A percentile compares a stretch with the other conserved stretches of the same genome.
These are phyloP conservation scores for Euphorbia tirucalli DNA, from an alignment of 345 rosid genomes.

Conservation along the genomic window DNA sequence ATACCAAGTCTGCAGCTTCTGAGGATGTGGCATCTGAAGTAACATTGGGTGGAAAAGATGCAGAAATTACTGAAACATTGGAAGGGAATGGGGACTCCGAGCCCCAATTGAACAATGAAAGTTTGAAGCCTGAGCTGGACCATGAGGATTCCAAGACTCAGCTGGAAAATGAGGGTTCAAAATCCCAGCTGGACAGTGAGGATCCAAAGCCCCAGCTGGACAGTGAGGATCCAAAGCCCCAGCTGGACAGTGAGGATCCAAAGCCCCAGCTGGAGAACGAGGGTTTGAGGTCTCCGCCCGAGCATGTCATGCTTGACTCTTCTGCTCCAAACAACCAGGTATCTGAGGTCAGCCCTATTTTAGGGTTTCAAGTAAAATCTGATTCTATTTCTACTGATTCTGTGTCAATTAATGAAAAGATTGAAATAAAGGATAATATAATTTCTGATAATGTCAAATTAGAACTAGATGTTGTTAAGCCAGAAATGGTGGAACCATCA, in stretches of 20 bases:
- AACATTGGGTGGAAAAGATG: constrained; percentile 33
- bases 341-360: constrained; percentile 94
- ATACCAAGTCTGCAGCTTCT: constrained; percentile 23
- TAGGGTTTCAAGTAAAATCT: constrained; percentile 98
- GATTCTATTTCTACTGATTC: constrained; percentile 98
- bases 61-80: constrained; percentile 27
- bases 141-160: not conserved
- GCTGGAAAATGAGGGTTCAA: constrained; percentile 4
- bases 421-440: constrained; percentile 92
- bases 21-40: constrained; percentile 36
- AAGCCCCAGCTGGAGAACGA: constrained; percentile 40
- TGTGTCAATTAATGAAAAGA: constrained; percentile 93
- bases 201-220: constrained; percentile 30
- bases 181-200: constrained; percentile 22
- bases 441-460: constrained; percentile 95
- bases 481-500: constrained; percentile 81
- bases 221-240: constrained; percentile 29
- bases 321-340: constrained; percentile 86
- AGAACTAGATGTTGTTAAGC: constrained; percentile 88
- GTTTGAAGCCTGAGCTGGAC: not conserved
- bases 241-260: constrained; percentile 39
- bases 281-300: constrained; percentile 41
- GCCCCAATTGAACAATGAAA: not conserved
- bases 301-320: constrained; percentile 47
- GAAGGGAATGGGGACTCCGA: constrained; percentile 15